Base-by-base conservation (phyloP, 805 yeast genomes). In the Lachancea quebecensis region DNA sequence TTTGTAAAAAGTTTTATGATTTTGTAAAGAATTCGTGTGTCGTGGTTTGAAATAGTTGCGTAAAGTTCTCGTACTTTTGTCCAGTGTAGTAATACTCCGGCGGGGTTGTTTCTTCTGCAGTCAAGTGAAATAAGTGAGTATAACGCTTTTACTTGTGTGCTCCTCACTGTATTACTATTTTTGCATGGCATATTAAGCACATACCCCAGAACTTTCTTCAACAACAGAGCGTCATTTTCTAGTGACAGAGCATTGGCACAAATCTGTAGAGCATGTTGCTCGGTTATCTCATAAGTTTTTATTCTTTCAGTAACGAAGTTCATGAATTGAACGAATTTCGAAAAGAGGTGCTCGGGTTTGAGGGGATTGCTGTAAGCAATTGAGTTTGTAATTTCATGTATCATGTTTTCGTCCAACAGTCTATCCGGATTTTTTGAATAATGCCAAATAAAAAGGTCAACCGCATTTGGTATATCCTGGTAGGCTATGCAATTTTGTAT, bases 41-140 rank as follows among this genome's bases (percentile, higher is more conserved):
- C 65, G 44, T 59, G 62, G 3, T 48, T 43, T 3, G 42, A 21
- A 4, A 59, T 8, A 2, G 54, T 45, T 2, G 38, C 28, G 39
- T 53, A 54, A 27, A 42, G 34, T 34, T 52, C 39, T 35, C 53
- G 49, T 5, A 59, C 54, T 33, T 44, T 45, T 2, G 43, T 29
- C 66, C 66, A 61, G 3, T 54, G 49, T n/a, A 39, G 34, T 21
- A 42, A 49, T 1, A 59, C 53, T 6, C 65, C 64, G 4, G 63
- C 55, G 4, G 55, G 52, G 46, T 61, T 61, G 38, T 48, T 49
- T 0, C 39, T 42, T 34, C 44, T 41, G 42, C 41, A 58, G 42
- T 60, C 62, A 11, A 40, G 45, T 16, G 50, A 47, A 27, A 61
- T 59, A 15, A 55, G 29, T 8, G 49, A 29, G 38, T 58, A 59